phyloP scores from a whole-genome alignment of 2,329 filamentous ascomycete genomes.

The Camillea tinctor region DNA sequence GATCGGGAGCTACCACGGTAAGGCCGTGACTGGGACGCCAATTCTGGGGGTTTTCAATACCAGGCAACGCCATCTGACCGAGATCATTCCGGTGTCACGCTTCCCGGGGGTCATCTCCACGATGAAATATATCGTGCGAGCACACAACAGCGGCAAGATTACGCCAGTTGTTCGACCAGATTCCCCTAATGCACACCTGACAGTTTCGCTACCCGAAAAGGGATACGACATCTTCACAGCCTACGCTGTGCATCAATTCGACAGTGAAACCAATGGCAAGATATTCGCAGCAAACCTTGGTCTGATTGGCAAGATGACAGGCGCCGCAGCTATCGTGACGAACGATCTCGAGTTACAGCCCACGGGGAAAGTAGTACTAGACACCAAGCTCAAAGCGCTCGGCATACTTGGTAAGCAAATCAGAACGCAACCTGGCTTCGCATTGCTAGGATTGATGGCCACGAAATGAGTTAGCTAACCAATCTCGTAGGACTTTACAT shows the following conservation, averaged over 20 bases:
- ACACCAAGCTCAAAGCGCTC: constrained; percentile 74
- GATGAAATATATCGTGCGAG: constrained; percentile 68
- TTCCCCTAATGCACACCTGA: constrained; percentile 51
- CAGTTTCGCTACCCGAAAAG: constrained; percentile 59
- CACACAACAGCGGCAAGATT: constrained; percentile 66
- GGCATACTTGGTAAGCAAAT: constrained; percentile 62
- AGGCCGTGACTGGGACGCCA: constrained; percentile 64
- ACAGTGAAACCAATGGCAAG: constrained; percentile 37
- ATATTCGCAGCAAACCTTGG: constrained; percentile 70
- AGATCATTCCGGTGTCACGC: constrained; percentile 66
- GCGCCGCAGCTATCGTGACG: constrained; percentile 70
- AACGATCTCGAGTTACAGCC: constrained; percentile 53
- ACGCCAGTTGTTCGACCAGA: constrained; percentile 49
- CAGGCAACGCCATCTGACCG: constrained; percentile 57
- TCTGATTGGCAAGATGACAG: constrained; percentile 85
- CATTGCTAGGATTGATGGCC: background rate
- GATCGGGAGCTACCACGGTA: constrained; percentile 74
- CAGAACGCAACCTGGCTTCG: background rate
- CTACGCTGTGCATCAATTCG: constrained; percentile 62
- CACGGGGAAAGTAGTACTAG: constrained; percentile 63
- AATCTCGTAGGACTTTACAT: constrained; percentile 66
- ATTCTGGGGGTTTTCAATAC: constrained; percentile 88
- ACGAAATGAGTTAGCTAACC: constrained; percentile 16
- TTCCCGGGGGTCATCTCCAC: constrained; percentile 68
- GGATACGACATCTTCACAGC: constrained; percentile 83